Conservation (phyloP, 257 asterid species). For the Solanum bulbocastanum region DNA sequence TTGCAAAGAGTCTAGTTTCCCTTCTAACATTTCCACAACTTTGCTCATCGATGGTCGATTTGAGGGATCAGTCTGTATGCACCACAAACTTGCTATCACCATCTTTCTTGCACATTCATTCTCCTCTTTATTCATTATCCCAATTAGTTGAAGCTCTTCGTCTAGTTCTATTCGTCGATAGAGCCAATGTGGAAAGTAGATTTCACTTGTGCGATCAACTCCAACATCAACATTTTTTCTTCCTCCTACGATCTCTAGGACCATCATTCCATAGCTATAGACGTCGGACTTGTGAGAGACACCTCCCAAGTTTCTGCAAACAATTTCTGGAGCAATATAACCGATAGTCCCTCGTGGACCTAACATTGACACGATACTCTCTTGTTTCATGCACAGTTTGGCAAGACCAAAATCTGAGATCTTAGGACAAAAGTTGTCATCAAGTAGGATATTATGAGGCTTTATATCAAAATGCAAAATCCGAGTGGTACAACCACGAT, state of each 20-base stretch:
- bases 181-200: slow-evolving; percentile 17
- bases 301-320: slow-evolving; percentile 17
- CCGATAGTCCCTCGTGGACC: slow-evolving; percentile 27
- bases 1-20: slow-evolving; percentile 1
- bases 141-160: background rate
- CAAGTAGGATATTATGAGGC: slow-evolving; percentile 26
- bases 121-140: slow-evolving; percentile 5
- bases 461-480: slow-evolving; percentile 24
- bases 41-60: slow-evolving; percentile 17
- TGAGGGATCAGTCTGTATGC: slow-evolving; percentile 28
- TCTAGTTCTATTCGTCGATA: slow-evolving; percentile 10
- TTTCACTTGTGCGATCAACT: background rate
- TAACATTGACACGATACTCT: slow-evolving; percentile 16
- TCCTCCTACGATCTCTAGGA: slow-evolving; percentile 2
- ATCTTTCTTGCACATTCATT: slow-evolving; percentile 9
- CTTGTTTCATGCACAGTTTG: slow-evolving; percentile 9
- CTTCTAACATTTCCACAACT: slow-evolving; percentile 33
- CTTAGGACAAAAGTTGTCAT: slow-evolving; percentile 16
- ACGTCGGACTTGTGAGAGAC: slow-evolving; percentile 32
- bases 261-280: slow-evolving; percentile 30
- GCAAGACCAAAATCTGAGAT: slow-evolving; percentile 30
- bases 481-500: slow-evolving; percentile 16
- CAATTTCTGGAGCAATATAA: slow-evolving; percentile 30
- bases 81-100: slow-evolving; percentile 31
- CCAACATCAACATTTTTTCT: background rate